Evolutionary conservation across 148 eudicot genomes (phyloP).

Genomic region (Vaccinium myrtillus): DNA sequence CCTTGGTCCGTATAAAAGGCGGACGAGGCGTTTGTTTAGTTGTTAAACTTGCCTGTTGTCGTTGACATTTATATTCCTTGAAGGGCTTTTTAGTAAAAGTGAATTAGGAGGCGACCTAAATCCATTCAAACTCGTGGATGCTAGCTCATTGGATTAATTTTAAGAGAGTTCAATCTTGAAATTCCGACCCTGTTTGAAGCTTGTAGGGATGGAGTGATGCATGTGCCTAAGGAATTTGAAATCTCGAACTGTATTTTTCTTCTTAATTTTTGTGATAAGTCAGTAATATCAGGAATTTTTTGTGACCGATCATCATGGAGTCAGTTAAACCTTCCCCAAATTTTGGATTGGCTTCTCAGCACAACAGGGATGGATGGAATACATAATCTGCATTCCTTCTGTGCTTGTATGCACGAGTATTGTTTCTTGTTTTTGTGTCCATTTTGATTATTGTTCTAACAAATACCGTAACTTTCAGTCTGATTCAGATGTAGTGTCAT

Average conservation of each 20-base stretch:
- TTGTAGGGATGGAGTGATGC: not conserved
- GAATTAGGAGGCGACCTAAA: not conserved
- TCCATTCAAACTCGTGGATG: not conserved
- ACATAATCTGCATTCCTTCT: not conserved
- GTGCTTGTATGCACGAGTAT: not conserved
- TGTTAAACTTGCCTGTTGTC: not conserved
- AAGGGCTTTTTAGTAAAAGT: not conserved
- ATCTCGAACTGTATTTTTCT: not conserved
- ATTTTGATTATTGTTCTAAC: conserved; percentile 10
- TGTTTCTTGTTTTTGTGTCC: not conserved
- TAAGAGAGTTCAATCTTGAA: not conserved
- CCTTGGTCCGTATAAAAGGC: not conserved
- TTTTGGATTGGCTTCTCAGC: not conserved
- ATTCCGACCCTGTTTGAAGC: not conserved
- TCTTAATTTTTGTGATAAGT: not conserved
- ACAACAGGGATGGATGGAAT: not conserved
- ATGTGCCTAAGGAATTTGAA: not conserved
- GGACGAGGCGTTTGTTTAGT: not conserved
- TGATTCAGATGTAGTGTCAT: conserved; percentile 62
- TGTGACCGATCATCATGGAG: not conserved
- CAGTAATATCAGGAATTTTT: not conserved
- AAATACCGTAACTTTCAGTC: conserved; percentile 43
- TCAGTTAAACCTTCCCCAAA: not conserved
- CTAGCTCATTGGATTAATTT: not conserved
- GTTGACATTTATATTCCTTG: not conserved